Percentiles rank a stretch among this genome's conserved stretches.
Conservation (phyloP, 495 filamentous ascomycete species). For the Penicillium cosmopolitanum region DNA sequence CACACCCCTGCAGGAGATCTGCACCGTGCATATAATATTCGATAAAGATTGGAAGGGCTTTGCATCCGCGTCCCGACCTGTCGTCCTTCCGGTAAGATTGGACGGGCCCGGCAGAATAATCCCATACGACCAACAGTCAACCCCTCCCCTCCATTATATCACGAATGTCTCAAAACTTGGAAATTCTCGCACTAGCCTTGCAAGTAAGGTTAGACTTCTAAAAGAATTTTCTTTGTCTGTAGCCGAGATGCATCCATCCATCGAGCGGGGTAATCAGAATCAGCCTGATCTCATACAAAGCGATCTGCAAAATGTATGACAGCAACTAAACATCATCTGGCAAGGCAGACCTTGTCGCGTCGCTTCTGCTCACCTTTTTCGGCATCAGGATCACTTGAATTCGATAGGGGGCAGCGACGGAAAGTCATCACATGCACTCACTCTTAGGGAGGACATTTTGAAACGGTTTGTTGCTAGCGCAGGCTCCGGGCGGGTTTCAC, state of each 20-base stretch:
- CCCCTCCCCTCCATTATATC: constrained; percentile 1
- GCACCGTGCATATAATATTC: constrained; percentile 22
- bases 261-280: not conserved
- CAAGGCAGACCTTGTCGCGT: not conserved
- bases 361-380: not conserved
- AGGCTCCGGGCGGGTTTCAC: not conserved
- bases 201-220: not conserved
- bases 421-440: not conserved
- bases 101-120: not conserved
- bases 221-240: not conserved
- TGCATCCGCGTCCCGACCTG: constrained; percentile 3
- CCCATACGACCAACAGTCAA: not conserved
- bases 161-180: constrained; percentile 1
- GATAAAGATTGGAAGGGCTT: constrained; percentile 24
- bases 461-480: not conserved
- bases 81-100: not conserved
- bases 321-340: no score
- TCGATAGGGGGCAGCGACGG: no score
- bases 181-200: not conserved
- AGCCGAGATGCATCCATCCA: not conserved
- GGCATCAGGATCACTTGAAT: no score
- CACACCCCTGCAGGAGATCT: constrained; percentile 31
- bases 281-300: not conserved
- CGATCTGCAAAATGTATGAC: not conserved
- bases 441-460: not conserved